These are phyloP conservation scores for Cytospora paraplurivora DNA, from an alignment of 2,329 filamentous ascomycete genomes.

Conservation along the genomic window DNA sequence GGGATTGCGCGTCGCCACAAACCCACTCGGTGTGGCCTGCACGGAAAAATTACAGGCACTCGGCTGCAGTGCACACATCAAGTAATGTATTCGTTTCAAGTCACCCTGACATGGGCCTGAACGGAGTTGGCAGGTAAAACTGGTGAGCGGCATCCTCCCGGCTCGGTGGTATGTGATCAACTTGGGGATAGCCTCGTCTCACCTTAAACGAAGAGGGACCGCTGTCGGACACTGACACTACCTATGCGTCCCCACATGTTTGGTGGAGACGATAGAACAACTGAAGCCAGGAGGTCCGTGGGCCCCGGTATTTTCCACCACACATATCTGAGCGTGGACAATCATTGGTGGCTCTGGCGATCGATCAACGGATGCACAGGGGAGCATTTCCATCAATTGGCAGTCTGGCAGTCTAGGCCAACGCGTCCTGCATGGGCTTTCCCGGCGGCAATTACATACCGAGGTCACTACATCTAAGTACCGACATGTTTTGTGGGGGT, in stretches of 20 bases:
- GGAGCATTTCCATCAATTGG: slow-evolving; percentile 1
- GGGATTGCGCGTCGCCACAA: not conserved
- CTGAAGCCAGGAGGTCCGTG: not conserved
- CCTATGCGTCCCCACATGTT: not conserved
- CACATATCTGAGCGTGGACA: slow-evolving; percentile 4
- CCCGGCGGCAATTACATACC: too few species aligned
- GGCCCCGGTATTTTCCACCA: slow-evolving; percentile 20
- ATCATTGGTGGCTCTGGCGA: not conserved
- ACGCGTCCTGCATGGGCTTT: not conserved
- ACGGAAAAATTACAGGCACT: slow-evolving; percentile 14
- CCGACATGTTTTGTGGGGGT: too few species aligned
- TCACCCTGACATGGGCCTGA: not conserved
- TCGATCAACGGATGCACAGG: not conserved
- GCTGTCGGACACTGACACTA: not conserved
- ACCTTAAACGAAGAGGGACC: slow-evolving; percentile 4
- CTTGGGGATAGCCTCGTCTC: slow-evolving; percentile 20
- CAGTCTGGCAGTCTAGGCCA: not conserved
- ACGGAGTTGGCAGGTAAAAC: not conserved
- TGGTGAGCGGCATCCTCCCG: not conserved
- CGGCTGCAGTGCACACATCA: not conserved
- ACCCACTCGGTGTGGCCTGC: not conserved
- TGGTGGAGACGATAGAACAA: not conserved
- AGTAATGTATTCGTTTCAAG: slow-evolving; percentile 12
- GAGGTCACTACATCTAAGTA: too few species aligned
- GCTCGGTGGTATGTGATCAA: not conserved